Conservation (phyloP, 768 basidiomycete species). For the Tulasnella sp. region DNA sequence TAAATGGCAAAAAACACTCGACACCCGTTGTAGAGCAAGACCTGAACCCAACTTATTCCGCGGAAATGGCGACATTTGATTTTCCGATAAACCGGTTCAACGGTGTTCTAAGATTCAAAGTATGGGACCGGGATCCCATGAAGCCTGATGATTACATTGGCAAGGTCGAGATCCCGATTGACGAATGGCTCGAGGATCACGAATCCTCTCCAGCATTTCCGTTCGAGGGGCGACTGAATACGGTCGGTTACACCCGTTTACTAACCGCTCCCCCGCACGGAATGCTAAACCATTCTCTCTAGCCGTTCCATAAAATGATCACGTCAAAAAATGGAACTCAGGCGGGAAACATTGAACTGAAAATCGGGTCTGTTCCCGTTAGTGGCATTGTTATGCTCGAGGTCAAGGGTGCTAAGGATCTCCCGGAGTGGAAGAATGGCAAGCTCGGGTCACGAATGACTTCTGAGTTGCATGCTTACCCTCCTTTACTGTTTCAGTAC, state of each 20-base stretch:
- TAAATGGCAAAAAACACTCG: slow-evolving; percentile 54
- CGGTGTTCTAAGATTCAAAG: slow-evolving; percentile 73
- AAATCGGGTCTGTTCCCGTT: slow-evolving; percentile 56
- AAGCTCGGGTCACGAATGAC: slow-evolving; percentile 38
- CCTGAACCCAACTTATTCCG: slow-evolving; percentile 58
- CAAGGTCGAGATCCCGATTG: slow-evolving; percentile 69
- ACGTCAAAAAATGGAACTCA: slow-evolving; percentile 48
- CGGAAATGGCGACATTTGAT: slow-evolving; percentile 80
- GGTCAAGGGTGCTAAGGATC: slow-evolving; percentile 73
- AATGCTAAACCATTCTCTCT: not conserved
- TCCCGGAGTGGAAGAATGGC: slow-evolving; percentile 87
- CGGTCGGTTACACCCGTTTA: slow-evolving; percentile 44
- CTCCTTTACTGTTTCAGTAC: slow-evolving; percentile 48
- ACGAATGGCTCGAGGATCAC: slow-evolving; percentile 70
- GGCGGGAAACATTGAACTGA: slow-evolving; percentile 55
- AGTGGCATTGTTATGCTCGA: slow-evolving; percentile 86
- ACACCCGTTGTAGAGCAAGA: slow-evolving; percentile 77
- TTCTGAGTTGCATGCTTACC: not conserved
- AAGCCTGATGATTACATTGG: slow-evolving; percentile 86
- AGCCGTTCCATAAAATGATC: slow-evolving; percentile 47
- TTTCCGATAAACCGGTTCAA: slow-evolving; percentile 78
- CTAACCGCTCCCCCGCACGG: not conserved
- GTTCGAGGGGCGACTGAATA: slow-evolving; percentile 61
- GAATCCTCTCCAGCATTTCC: slow-evolving; percentile 37
- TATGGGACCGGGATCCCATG: slow-evolving; percentile 88